These are phyloP conservation scores for Zymoseptoria brevis DNA, from an alignment of 2,329 filamentous ascomycete genomes.

Conservation along the genomic window DNA sequence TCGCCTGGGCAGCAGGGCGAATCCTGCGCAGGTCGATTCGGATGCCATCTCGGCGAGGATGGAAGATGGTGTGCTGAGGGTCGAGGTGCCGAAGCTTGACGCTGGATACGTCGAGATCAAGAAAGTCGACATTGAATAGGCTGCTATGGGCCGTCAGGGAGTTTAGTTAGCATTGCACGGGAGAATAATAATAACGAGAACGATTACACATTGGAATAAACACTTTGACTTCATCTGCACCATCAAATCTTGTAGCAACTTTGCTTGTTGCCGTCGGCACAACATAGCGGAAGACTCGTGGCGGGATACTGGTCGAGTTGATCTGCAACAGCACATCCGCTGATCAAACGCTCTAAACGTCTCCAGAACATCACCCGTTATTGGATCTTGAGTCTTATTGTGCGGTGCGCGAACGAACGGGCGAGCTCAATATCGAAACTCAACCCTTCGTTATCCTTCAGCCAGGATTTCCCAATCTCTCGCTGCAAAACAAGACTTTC, in stretches of 20 bases:
- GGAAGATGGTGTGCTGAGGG: constrained; percentile 66
- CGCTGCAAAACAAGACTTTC: neutral
- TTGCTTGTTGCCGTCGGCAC: too few species aligned
- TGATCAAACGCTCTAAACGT: neutral
- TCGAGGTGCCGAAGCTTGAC: constrained; percentile 69
- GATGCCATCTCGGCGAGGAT: constrained; percentile 65
- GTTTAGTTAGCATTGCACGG: neutral
- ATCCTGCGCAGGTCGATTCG: constrained; percentile 56
- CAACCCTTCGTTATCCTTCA: neutral
- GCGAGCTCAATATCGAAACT: neutral
- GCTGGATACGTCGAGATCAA: constrained; percentile 52
- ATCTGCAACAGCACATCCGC: neutral
- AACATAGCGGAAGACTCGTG: too few species aligned
- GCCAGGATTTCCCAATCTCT: neutral
- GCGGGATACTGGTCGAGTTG: neutral
- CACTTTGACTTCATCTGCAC: neutral
- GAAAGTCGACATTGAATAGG: constrained; percentile 45
- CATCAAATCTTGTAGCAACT: neutral
- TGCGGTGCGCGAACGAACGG: too few species aligned
- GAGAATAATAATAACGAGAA: neutral
- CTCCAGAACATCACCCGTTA: neutral
- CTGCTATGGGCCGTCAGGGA: neutral
- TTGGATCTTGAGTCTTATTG: neutral
- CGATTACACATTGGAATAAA: neutral
- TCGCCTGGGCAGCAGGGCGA: constrained; percentile 47